Conservation (phyloP, 192 early-diverging fungal species). For the Geranomyces michiganensis region DNA sequence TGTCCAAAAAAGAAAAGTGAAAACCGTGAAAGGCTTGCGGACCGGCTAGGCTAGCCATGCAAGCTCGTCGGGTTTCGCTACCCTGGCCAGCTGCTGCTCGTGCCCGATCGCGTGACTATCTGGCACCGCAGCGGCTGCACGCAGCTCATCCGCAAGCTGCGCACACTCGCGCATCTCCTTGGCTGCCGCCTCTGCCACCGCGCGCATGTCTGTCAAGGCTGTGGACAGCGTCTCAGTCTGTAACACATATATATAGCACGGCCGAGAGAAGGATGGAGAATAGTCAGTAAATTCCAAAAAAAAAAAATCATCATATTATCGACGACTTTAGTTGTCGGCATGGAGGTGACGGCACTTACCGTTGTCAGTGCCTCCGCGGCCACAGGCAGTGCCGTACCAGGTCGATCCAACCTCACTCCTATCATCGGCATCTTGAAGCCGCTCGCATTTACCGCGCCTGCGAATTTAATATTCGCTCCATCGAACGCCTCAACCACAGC, state of each 20-base stretch:
- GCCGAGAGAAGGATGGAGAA: not conserved
- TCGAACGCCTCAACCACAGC: not conserved
- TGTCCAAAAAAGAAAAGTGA: no score
- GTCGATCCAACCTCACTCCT: not conserved
- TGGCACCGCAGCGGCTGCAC: not conserved
- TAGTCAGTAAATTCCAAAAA: not conserved
- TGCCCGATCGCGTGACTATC: slow-evolving; percentile 1
- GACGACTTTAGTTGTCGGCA: not conserved
- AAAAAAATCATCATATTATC: not conserved
- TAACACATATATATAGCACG: no score
- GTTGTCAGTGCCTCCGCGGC: not conserved
- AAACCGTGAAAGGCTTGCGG: no score
- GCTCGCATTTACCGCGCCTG: not conserved
- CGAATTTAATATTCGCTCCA: not conserved
- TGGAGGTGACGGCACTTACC: not conserved
- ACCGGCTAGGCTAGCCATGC: not conserved
- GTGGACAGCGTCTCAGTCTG: not conserved
- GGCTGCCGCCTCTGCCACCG: not conserved
- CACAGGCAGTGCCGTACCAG: not conserved
- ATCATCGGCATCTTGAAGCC: not conserved
- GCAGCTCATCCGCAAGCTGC: not conserved
- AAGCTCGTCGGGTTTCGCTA: not conserved
- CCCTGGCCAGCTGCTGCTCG: not conserved
- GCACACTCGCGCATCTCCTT: not conserved
- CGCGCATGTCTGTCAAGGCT: not conserved